Conservation (phyloP, 495 filamentous ascomycete species). For the Daldinia childiae region DNA sequence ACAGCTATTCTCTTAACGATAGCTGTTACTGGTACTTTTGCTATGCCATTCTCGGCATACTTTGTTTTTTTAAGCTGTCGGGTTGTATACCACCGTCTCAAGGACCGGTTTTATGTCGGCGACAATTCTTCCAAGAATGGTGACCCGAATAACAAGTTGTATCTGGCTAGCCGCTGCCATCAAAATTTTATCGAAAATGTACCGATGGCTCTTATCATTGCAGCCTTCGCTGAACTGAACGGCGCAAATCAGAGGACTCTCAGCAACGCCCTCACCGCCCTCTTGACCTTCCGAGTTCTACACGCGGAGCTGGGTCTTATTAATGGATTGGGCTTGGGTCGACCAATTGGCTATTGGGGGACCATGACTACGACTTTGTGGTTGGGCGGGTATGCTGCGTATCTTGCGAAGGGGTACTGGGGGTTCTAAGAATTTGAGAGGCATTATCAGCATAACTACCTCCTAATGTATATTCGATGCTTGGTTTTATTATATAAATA, state of each 20-base stretch:
- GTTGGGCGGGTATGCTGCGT: constrained; percentile 52
- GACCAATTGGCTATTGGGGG: constrained; percentile 51
- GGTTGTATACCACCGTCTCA: constrained; percentile 51
- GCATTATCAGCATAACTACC: not conserved
- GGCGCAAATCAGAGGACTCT: constrained; percentile 51
- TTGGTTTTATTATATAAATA: not conserved
- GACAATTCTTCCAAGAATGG: constrained; percentile 40
- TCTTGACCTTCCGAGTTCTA: constrained; percentile 51
- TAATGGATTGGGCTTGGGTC: constrained; percentile 44
- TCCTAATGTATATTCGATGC: not conserved
- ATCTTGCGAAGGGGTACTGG: constrained; percentile 47
- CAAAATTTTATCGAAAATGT: constrained; percentile 59
- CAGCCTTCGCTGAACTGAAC: constrained; percentile 55
- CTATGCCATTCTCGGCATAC: constrained; percentile 58
- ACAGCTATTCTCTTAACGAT: constrained; percentile 4
- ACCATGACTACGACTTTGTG: constrained; percentile 50
- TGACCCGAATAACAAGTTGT: constrained; percentile 39
- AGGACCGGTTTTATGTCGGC: constrained; percentile 47
- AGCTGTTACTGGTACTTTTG: constrained; percentile 58
- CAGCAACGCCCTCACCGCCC: constrained; percentile 46
- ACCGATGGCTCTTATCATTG: constrained; percentile 39
- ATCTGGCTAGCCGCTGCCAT: constrained; percentile 49
- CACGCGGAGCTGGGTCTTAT: constrained; percentile 55
- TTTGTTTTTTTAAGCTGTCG: constrained; percentile 53
- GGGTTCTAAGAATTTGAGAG: constrained; percentile 8